These are phyloP conservation scores for Rostrohypoxylon terebratum DNA, from an alignment of 495 filamentous ascomycete genomes.

Conservation along the genomic window DNA sequence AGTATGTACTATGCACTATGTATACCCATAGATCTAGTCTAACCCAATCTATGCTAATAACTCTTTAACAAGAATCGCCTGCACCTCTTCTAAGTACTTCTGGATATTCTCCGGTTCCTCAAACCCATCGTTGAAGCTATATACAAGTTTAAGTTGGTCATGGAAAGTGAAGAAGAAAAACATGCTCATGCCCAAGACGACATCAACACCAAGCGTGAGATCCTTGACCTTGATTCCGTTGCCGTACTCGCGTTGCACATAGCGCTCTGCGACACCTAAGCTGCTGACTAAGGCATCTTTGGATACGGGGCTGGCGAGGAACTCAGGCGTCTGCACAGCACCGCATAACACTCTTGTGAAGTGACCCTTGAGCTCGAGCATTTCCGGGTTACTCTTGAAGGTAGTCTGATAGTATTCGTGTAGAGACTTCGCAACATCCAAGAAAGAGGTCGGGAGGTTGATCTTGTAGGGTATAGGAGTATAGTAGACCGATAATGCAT, in stretches of 20 bases:
- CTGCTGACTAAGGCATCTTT: conserved; percentile 41
- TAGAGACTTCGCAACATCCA: conserved; percentile 35
- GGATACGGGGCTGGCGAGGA: conserved; percentile 34
- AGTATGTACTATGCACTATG: no score
- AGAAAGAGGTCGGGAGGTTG: conserved; percentile 27
- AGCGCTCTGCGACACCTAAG: conserved; percentile 30
- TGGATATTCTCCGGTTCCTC: conserved; percentile 36
- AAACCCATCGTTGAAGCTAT: conserved; percentile 40
- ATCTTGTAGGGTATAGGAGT: conserved; percentile 32
- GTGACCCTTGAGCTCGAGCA: conserved; percentile 31
- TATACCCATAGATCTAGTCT: not conserved
- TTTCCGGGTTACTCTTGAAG: conserved; percentile 27
- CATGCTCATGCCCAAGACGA: conserved; percentile 42
- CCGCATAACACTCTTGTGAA: conserved; percentile 20
- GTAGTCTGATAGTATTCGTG: conserved; percentile 29
- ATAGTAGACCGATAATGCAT: conserved; percentile 37
- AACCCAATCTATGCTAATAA: conserved; percentile 11
- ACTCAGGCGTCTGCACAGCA: conserved; percentile 33
- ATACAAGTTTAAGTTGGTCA: conserved; percentile 33
- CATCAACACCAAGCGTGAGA: conserved; percentile 33
- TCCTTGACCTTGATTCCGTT: conserved; percentile 37
- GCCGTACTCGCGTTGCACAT: conserved; percentile 35
- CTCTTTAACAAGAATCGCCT: conserved; percentile 24
- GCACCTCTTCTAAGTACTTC: conserved; percentile 36
- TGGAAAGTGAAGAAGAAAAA: conserved; percentile 37